Percentiles rank a stretch among this genome's conserved stretches.
These are phyloP conservation scores for Cladosporium sp. DNA, from an alignment of 2,329 filamentous ascomycete genomes.

Conservation along the genomic window DNA sequence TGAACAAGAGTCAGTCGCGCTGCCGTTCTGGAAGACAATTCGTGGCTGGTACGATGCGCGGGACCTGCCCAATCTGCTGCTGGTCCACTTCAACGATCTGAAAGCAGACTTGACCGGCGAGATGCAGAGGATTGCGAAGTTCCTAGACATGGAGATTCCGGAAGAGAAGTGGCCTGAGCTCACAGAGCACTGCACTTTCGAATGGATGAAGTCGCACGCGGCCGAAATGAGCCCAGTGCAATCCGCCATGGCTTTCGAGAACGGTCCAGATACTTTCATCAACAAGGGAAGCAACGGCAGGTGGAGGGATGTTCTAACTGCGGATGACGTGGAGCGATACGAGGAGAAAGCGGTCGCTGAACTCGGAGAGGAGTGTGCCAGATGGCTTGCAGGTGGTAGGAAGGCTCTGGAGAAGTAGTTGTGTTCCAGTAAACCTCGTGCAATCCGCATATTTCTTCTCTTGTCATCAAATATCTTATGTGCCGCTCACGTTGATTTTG, in stretches of 20 bases:
- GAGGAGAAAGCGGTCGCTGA: not conserved
- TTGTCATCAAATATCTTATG: too few species aligned
- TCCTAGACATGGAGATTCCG: not conserved
- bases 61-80: not conserved
- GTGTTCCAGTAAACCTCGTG: too few species aligned
- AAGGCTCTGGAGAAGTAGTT: not conserved
- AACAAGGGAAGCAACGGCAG: not conserved
- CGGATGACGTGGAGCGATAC: not conserved
- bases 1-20: not conserved
- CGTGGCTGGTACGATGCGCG: not conserved
- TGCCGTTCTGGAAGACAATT: not conserved
- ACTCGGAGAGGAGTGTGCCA: not conserved
- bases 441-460: too few species aligned
- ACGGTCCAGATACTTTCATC: not conserved
- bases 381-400: not conserved
- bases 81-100: not conserved
- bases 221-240: not conserved
- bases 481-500: too few species aligned
- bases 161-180: not conserved
- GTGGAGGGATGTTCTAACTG: not conserved
- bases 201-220: not conserved
- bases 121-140: not conserved
- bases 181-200: not conserved
- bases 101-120: not conserved
- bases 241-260: not conserved